Evolutionary conservation across 2,329 filamentous ascomycete genomes (phyloP).

Genomic region (Coniochaeta sp.): DNA sequence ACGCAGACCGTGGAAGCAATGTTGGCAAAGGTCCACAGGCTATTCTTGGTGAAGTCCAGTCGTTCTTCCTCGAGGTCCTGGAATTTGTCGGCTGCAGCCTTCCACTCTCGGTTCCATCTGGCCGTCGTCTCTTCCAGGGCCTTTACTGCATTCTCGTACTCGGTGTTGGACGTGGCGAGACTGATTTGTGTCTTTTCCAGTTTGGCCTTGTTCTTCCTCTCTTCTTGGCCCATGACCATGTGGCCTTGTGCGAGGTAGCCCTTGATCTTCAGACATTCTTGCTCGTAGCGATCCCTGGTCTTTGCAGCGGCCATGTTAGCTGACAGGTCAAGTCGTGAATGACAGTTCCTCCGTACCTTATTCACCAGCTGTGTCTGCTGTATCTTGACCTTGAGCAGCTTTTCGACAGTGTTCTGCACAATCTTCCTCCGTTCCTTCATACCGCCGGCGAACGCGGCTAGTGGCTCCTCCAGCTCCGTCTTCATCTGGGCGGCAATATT

Average conservation of each 20-base stretch:
- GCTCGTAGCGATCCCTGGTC: conserved; percentile 90
- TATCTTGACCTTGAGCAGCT: conserved; percentile 84
- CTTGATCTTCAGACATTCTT: conserved; percentile 97
- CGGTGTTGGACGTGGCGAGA: conserved; percentile 79
- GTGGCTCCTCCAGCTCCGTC: conserved; percentile 86
- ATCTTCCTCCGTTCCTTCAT: conserved; percentile 98
- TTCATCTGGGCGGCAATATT: conserved; percentile 92
- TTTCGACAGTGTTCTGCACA: conserved; percentile 88
- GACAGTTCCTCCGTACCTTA: conserved; percentile 52
- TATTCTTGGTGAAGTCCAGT: conserved; percentile 95
- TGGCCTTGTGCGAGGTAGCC: conserved; percentile 97
- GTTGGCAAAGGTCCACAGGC: conserved; percentile 96
- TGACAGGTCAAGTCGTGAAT: not conserved
- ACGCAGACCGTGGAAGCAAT: conserved; percentile 96
- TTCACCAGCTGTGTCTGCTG: conserved; percentile 88
- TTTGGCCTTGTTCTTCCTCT: conserved; percentile 97
- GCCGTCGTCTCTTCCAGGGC: conserved; percentile 89
- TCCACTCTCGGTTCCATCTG: conserved; percentile 98
- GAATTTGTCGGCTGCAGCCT: conserved; percentile 95
- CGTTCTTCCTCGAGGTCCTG: conserved; percentile 97
- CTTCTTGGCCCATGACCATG: conserved; percentile 99
- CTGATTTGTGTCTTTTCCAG: conserved; percentile 98
- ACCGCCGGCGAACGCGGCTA: conserved; percentile 83
- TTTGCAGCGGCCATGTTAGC: conserved; percentile 23
- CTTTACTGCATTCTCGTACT: conserved; percentile 92